phyloP scores from a whole-genome alignment of 257 asterid genomes.

The Hygrophila difformis region DNA sequence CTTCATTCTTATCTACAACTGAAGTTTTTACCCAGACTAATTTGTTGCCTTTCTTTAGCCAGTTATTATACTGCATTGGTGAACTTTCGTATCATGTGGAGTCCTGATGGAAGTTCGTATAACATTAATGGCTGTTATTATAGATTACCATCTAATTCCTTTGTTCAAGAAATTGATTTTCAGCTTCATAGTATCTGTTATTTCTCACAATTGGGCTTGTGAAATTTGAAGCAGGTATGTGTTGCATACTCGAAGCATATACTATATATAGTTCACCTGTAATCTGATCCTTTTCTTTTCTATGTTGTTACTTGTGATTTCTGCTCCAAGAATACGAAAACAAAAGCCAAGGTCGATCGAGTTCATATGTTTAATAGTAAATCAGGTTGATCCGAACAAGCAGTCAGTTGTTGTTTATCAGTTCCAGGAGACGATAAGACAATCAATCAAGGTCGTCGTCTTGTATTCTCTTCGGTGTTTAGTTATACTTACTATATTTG shows the following conservation, averaged over 20 bases:
- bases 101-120: conserved; percentile 57
- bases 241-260: conserved; percentile 72
- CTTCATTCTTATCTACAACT: too few relatives aligned
- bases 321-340: not conserved
- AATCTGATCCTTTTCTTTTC: not conserved
- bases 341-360: not conserved
- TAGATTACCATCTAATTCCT: too few relatives aligned
- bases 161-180: too few relatives aligned
- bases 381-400: conserved; percentile 50
- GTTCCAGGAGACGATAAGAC: conserved; percentile 71
- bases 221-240: conserved; percentile 33
- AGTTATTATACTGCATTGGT: conserved; percentile 48
- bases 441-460: conserved; percentile 65
- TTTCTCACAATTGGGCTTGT: conserved; percentile 4
- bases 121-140: conserved; percentile 7
- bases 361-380: conserved; percentile 13
- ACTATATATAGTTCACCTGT: conserved; percentile 44
- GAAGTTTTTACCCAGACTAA: not conserved
- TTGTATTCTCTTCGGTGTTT: not conserved
- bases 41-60: conserved; percentile 27
- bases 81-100: conserved; percentile 58
- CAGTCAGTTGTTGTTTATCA: conserved; percentile 41
- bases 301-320: not conserved
- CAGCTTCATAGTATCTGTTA: too few relatives aligned
- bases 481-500: conserved; percentile 7